A percentile compares a stretch with the other conserved stretches of the same genome.
Conservation (phyloP, 2,329 filamentous ascomycete genomes). For the Fusarium nelsonii region DNA sequence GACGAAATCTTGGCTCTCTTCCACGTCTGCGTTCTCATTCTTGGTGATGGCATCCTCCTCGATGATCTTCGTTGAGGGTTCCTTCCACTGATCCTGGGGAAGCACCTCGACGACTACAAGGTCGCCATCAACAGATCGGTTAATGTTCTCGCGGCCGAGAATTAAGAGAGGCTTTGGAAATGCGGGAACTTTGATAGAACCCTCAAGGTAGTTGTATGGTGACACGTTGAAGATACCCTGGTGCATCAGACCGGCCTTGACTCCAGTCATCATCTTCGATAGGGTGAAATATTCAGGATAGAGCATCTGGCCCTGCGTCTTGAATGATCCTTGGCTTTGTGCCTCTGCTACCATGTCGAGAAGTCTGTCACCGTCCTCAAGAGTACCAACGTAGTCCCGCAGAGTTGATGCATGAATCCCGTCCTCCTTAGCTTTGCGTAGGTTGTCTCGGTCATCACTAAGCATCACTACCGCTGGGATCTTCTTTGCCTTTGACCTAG, state of each 20-base stretch:
- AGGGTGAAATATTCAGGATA: conserved; percentile 91
- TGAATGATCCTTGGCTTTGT: conserved; percentile 74
- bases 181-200: conserved; percentile 87
- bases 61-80: conserved; percentile 93
- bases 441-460: conserved; percentile 90
- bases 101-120: conserved; percentile 93
- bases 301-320: conserved; percentile 75
- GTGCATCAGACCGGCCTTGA: conserved; percentile 89
- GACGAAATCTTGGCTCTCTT: conserved; percentile 81
- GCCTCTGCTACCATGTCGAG: conserved; percentile 93
- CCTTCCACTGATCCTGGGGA: conserved; percentile 96
- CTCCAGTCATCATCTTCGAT: conserved; percentile 93
- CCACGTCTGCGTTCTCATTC: conserved; percentile 92
- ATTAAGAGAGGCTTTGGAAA: conserved; percentile 92
- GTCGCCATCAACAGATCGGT: conserved; percentile 91
- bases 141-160: conserved; percentile 94
- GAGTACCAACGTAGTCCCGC: conserved; percentile 81
- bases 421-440: conserved; percentile 83
- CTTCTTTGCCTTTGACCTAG: conserved; percentile 69
- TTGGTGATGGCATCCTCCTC: conserved; percentile 93
- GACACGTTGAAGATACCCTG: conserved; percentile 97
- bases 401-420: conserved; percentile 77
- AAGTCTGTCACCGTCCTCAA: conserved; percentile 86
- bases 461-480: conserved; percentile 89
- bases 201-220: conserved; percentile 97